A percentile compares a stretch with the other conserved stretches of the same genome.
These are phyloP conservation scores for Metschnikowia cerradonensis DNA, from an alignment of 805 yeast species.

Conservation along the genomic window DNA sequence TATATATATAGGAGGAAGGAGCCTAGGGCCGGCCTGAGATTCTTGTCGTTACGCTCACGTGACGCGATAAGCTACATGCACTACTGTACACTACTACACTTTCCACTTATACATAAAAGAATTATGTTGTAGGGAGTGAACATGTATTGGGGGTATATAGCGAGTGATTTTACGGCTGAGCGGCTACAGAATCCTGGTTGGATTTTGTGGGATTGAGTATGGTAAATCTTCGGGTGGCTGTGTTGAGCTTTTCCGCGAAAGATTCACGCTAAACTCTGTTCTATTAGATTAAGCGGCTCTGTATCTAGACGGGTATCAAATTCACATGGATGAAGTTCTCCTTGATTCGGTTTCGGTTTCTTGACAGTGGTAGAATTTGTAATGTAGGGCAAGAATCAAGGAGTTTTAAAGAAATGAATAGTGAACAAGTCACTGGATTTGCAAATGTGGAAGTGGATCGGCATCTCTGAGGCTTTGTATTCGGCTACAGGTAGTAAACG, in stretches of 20 bases:
- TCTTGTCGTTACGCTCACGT: background rate
- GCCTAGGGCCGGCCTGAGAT: background rate
- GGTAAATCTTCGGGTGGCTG: no score
- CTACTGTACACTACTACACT: background rate
- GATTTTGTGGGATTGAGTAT: no score
- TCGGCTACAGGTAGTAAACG: background rate
- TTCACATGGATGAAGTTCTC: background rate
- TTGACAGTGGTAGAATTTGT: background rate
- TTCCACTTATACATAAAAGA: background rate
- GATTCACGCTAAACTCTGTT: background rate
- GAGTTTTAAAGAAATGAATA: background rate
- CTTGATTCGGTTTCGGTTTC: background rate
- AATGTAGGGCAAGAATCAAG: background rate
- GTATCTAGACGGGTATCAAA: background rate
- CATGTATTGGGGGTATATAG: background rate
- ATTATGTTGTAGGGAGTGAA: background rate
- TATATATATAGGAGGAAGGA: conserved; percentile 1
- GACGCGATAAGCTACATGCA: conserved; percentile 2
- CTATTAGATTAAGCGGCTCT: background rate
- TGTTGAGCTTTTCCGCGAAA: background rate
- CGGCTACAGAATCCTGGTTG: no score
- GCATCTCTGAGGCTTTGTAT: background rate
- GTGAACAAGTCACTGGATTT: background rate
- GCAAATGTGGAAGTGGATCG: background rate
- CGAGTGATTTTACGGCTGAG: background rate